A percentile compares a stretch with the other conserved stretches of the same genome.
phyloP scores from a whole-genome alignment of 2,329 filamentous ascomycete species.

The Colletotrichum plurivorum region DNA sequence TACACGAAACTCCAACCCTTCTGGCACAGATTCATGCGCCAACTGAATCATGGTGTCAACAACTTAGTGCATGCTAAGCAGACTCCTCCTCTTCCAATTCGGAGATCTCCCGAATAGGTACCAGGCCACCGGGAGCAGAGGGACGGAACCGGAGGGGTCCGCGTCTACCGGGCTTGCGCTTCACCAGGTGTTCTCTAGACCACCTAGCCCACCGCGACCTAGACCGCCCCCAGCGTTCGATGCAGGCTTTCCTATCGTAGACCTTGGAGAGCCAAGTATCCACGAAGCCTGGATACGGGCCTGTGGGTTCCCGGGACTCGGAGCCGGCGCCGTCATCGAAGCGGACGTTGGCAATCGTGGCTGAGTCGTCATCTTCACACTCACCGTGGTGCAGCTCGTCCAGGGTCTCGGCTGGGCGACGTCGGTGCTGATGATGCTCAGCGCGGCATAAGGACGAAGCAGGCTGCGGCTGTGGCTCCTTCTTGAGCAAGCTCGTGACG shows the following conservation, averaged over 20 bases:
- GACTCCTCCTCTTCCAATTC: not conserved
- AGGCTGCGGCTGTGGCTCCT: not conserved
- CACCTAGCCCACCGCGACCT: conserved; percentile 1
- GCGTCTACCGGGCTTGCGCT: conserved; percentile 1
- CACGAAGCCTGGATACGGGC: not conserved
- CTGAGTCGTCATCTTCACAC: not conserved
- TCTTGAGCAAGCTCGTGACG: not conserved
- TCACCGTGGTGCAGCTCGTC: conserved; percentile 15
- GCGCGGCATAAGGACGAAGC: conserved; percentile 9
- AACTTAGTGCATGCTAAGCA: not conserved
- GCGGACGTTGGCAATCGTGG: not conserved
- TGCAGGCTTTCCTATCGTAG: not conserved
- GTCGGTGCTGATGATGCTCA: not conserved
- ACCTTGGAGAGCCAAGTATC: not conserved
- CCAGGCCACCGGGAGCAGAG: not conserved
- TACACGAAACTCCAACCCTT: not conserved
- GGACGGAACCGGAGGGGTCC: not conserved
- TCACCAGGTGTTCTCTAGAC: not conserved
- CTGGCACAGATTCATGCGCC: too few relatives aligned
- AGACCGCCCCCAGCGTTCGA: not conserved
- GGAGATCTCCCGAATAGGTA: conserved; percentile 1
- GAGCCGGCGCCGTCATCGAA: not conserved
- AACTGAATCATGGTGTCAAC: too few relatives aligned
- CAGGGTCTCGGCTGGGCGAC: not conserved
- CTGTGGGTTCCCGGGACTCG: not conserved